These are phyloP conservation scores for Metarhizium guizhouense DNA, from an alignment of 2,329 filamentous ascomycete species.

Conservation along the genomic window DNA sequence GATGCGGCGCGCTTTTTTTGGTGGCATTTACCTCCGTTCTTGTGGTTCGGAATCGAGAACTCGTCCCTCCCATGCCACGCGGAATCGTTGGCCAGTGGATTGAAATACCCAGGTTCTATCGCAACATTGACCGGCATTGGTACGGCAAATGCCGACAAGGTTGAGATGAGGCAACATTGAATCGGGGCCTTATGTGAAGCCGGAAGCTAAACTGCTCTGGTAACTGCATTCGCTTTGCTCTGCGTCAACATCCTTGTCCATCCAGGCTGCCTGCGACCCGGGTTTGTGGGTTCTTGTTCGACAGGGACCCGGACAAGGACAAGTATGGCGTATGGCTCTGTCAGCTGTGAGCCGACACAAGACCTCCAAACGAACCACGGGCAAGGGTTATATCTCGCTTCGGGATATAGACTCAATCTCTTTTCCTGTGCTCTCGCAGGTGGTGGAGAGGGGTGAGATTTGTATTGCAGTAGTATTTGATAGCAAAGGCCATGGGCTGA, in stretches of 20 bases:
- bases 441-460: neutral
- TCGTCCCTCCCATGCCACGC: neutral
- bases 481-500: neutral
- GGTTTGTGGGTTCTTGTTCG: conserved; percentile 2
- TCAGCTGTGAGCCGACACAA: neutral
- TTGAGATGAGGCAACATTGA: conserved; percentile 1
- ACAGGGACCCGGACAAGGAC: neutral
- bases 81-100: too few species aligned
- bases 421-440: neutral
- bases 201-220: neutral
- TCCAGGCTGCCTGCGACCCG: conserved; percentile 1
- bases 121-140: neutral
- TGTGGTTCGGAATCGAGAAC: neutral
- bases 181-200: conserved; percentile 1
- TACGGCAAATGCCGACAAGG: conserved; percentile 5
- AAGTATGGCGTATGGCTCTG: neutral
- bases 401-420: conserved; percentile 1
- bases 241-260: conserved; percentile 5
- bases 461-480: neutral
- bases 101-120: neutral
- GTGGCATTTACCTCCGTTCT: neutral
- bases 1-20: neutral
- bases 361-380: conserved; percentile 5
- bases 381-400: conserved; percentile 3
- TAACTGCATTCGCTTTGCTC: neutral